Base-by-base conservation (phyloP, 2,329 filamentous ascomycete species). In the Fulvia fulva region DNA sequence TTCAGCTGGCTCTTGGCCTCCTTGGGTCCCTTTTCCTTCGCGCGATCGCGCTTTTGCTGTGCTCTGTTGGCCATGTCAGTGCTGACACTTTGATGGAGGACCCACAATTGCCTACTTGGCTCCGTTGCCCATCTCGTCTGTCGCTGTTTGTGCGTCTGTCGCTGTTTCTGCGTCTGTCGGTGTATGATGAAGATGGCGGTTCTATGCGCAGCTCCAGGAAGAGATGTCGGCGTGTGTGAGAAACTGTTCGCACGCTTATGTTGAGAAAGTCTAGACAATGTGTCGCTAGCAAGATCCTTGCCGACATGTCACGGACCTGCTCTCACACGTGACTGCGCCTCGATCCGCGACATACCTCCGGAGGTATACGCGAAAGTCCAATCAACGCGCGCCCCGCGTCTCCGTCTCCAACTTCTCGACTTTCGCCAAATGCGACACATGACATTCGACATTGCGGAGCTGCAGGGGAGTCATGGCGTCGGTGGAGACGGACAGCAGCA, bases 401-500 rank as follows among this genome's bases (percentile, higher is more conserved):
- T 2, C 6, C 9, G 8, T n/a, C 37, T 19, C 1, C 37, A 47
- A 23, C 44, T 47, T 47, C 25, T 32, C 12, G 28, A 16, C 44
- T 8, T 5, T 47, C 14, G 3, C 8, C 44, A n/a, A 22, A 37
- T 41, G 43, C 44, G 53, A 55, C 53, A 49, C 21, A 41, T 55
- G 44, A 23, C 28, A 37, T 43, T 37, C 23, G 51, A 44, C 32
- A n/a, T 26, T 16, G 44, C 44, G 44, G 16, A 9, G 23, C 19
- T 12, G 44, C 51, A 53, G 22, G 28, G 37, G 19, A 50, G 34
- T 32, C 9, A 51, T 69, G 68, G 67, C 62, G 19, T 68, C 65
- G 44, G 46, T 64, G 51, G 63, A 63, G 32, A 63, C 67, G 59
- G 63, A 59, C 44, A 70, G 65, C 54, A 21, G 47, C n/a, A 28